These are phyloP conservation scores for Zygoascus hellenicus DNA, from an alignment of 1,139 yeast species.

Conservation along the genomic window DNA sequence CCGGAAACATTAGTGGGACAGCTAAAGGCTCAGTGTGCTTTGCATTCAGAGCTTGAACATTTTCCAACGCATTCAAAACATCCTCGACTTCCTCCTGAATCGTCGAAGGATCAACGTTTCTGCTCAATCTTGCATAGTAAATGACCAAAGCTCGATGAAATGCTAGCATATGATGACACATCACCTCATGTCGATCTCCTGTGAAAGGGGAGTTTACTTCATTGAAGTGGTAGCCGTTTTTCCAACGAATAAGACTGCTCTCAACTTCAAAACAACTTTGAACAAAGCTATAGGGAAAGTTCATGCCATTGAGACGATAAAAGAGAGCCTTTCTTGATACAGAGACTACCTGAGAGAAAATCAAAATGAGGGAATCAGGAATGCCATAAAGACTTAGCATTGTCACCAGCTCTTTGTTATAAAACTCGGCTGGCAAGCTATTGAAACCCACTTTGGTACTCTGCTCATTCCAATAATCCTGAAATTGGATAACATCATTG, in stretches of 20 bases:
- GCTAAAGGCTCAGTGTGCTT: constrained; percentile 53
- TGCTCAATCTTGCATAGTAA: constrained; percentile 67
- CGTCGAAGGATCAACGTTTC: constrained; percentile 46
- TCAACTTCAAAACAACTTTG: constrained; percentile 47
- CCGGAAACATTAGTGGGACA: constrained; percentile 83
- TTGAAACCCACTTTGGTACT: constrained; percentile 8
- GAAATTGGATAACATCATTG: constrained; percentile 26
- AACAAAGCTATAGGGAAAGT: constrained; percentile 41
- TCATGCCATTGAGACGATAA: constrained; percentile 33
- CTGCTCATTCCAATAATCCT: constrained; percentile 27
- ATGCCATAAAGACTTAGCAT: constrained; percentile 81
- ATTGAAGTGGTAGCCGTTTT: constrained; percentile 34
- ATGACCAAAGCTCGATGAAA: constrained; percentile 70
- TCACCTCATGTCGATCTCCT: constrained; percentile 47
- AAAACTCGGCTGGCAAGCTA: constrained; percentile 23
- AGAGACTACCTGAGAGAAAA: constrained; percentile 46
- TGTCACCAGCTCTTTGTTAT: constrained; percentile 45
- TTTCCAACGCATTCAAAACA: constrained; percentile 60
- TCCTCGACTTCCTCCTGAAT: constrained; percentile 55
- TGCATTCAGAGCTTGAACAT: constrained; percentile 47
- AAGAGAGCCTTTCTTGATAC: constrained; percentile 57
- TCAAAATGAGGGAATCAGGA: constrained; percentile 69
- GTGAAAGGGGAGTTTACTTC: constrained; percentile 25
- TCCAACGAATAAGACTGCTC: constrained; percentile 55
- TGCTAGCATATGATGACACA: constrained; percentile 78